Conservation (phyloP, 306 rosid species). For the Citrullus mucosospermus region DNA sequence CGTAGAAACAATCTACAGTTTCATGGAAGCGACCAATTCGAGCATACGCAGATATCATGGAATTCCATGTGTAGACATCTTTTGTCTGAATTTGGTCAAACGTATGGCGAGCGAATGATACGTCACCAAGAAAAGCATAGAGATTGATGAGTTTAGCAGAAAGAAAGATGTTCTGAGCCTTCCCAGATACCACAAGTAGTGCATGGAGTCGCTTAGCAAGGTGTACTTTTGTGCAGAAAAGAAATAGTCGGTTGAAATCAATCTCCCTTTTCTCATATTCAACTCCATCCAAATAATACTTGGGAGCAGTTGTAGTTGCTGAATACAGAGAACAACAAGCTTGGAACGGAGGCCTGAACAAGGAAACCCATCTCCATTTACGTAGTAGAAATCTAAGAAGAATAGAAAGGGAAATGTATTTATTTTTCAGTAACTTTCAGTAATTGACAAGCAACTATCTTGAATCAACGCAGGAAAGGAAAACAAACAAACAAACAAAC, state of each 20-base stretch:
- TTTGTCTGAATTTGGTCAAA: constrained; percentile 26
- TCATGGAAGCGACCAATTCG: constrained; percentile 21
- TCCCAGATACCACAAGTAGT: constrained; percentile 33
- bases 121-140: constrained; percentile 28
- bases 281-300: constrained; percentile 10
- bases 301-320: not conserved
- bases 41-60: constrained; percentile 40
- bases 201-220: constrained; percentile 32
- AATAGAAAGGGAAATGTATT: not conserved
- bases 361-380: constrained; percentile 19
- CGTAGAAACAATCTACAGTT: constrained; percentile 24
- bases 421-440: not conserved
- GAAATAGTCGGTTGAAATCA: constrained; percentile 20
- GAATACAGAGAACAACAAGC: constrained; percentile 16
- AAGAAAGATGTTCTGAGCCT: constrained; percentile 17
- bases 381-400: constrained; percentile 23
- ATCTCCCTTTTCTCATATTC: constrained; percentile 13
- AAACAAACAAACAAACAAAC: not conserved
- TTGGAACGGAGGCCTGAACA: constrained; percentile 10
- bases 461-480: not conserved
- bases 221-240: constrained; percentile 23
- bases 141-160: constrained; percentile 30
- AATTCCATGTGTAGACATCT: constrained; percentile 42
- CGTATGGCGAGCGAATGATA: constrained; percentile 18
- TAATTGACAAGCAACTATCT: not conserved